phyloP scores from a whole-genome alignment of 2,329 filamentous ascomycete genomes.

The Aureobasidium vineae region DNA sequence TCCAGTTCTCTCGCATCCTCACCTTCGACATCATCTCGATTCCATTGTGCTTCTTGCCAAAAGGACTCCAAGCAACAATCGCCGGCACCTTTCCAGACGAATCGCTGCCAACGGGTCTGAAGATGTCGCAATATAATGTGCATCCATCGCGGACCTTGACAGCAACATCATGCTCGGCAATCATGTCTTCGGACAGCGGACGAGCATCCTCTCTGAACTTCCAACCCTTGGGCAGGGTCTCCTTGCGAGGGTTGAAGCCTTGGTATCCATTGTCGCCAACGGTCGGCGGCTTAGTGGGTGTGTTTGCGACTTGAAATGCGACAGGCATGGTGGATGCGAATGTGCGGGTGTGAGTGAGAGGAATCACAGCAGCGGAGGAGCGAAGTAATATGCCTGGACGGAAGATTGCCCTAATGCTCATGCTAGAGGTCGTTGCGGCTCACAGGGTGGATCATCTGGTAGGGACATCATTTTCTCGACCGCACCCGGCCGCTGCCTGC shows the following conservation, averaged over 20 bases:
- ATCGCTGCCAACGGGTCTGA: slow-evolving; percentile 40
- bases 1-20: too few relatives aligned
- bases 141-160: slow-evolving; percentile 46
- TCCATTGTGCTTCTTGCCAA: slow-evolving; percentile 45
- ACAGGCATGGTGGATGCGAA: neutral
- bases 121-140: slow-evolving; percentile 47
- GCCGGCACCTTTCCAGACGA: slow-evolving; percentile 39
- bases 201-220: neutral
- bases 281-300: slow-evolving; percentile 34
- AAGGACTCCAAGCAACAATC: slow-evolving; percentile 47
- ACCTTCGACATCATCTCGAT: too few relatives aligned
- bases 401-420: too few relatives aligned
- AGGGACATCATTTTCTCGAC: too few relatives aligned
- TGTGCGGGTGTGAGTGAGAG: neutral
- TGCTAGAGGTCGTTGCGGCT: too few relatives aligned
- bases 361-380: neutral
- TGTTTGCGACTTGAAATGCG: slow-evolving; percentile 35
- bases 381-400: neutral
- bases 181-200: slow-evolving; percentile 40
- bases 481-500: neutral
- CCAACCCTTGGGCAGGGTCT: slow-evolving; percentile 42
- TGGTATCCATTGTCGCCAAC: slow-evolving; percentile 45
- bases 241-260: slow-evolving; percentile 42
- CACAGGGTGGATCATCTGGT: too few relatives aligned
- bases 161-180: slow-evolving; percentile 47